Base-by-base conservation (phyloP, 192 early-diverging fungal species). In the Gryganskiella cystojenkinii region DNA sequence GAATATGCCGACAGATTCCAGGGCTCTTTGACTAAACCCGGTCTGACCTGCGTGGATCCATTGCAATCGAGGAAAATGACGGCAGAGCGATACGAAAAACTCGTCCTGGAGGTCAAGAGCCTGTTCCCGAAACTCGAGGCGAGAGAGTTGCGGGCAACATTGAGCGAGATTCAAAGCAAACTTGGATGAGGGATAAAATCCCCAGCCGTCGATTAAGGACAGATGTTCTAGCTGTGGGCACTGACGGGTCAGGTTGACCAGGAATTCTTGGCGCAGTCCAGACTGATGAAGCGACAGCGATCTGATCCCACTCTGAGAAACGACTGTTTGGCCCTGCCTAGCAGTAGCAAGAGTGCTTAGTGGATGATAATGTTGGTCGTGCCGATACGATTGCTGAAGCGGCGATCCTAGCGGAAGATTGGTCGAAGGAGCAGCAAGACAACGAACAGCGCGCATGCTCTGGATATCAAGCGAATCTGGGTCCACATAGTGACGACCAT, bases 71-170 rank as follows among this genome's bases (percentile, higher is more conserved):
- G 73, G 65, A 34, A 68, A 62, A 4, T 64, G 50, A 27, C 43
- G 19, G 20, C 65, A 67, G 6, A 78, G 47, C 25, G 59, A 67
- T n/a, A 64, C 31, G 58, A 68, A 78, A 25, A 78, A 78, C 27
- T 67, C 73, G 25, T 78, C 73, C 61, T 78, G 73, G 28, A 78
- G 73, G 44, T 78, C 73, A 13, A 67, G 7, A 0, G 64, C 60
- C 22, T 78, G 73, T 25, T 45, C 61, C n/a, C 73, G 65, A 27
- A 68, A 67, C 42, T 78, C 65, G 35, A 78, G 27, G 2, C 66
- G 42, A 8, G 22, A 14, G 19, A 78, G 65, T 13, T 69, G 22
- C 1, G 73, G 73, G 20, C 73, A 78, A 1, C 40, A 7, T 11
- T 61, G 43, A 15, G 60, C 46, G 8, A 78, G 47, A 15, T 67